Evolutionary conservation across 805 yeast genomes (phyloP), one percentile per base, ranked within the genome.

Genomic region (Candida sonorensis): DNA sequence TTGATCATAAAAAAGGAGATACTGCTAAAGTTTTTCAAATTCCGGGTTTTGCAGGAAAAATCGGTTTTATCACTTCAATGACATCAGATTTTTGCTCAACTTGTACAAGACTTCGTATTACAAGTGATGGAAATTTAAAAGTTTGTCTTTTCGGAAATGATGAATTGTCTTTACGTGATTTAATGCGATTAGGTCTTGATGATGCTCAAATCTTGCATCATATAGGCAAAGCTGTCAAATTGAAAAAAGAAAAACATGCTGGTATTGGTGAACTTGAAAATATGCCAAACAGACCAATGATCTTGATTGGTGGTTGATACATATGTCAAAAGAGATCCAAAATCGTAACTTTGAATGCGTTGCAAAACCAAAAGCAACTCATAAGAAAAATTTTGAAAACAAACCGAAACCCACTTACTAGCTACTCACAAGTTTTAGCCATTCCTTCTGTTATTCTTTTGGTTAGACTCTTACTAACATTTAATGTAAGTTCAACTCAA

Each of bases 61-160:
- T 72, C 13, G 77, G 77, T 2, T 71, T 72, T 42, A 72, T 72
- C 33, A 64, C 76, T 1, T 71, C 77, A 2, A 72, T 72, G 77
- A 71, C 77, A 7, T 59, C 64, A 19, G 64, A 67, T 43, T 72
- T 72, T 42, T 72, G 77, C 42, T 53, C 66, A 0, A 59, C 70
- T 12, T 72, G 77, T 41, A 72, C 71, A n/a, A 52, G 77, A 19
- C 50, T 72, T 19, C 50, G 77, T 22, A 53, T 72, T 15, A 72
- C 78, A 2, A 56, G 66, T 14, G 77, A 72, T 46, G 77, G 77
- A 0, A 71, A 70, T 38, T 51, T 72, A 34, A 72, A 72, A 47
- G 77, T 70, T 21, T 72, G 77, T 42, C 45, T 72, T 8, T 72
- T 72, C 48, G 77, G 72, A 10, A 67, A 69, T 38, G 65, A 62